These are phyloP conservation scores for Coccomyxa sp. DNA, from an alignment of 139 green algal species.

Conservation along the genomic window DNA sequence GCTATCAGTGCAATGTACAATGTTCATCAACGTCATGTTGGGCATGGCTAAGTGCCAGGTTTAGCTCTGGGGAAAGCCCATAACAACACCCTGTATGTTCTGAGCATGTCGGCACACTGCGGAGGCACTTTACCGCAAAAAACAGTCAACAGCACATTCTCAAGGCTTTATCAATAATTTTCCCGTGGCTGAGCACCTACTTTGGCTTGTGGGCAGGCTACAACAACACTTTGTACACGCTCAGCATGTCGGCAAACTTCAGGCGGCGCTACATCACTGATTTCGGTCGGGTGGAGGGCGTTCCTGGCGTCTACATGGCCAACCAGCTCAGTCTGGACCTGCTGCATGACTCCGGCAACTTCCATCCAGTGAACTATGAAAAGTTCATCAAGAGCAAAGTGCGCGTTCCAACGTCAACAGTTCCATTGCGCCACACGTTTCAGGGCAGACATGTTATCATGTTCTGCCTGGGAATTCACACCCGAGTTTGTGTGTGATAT, in stretches of 20 bases:
- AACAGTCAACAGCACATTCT: not conserved
- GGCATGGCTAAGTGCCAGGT: too few species aligned
- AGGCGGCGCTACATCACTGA: constrained; percentile 35
- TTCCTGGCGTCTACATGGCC: constrained; percentile 74
- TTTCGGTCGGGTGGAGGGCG: constrained; percentile 8
- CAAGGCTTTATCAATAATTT: not conserved
- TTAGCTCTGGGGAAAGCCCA: too few species aligned
- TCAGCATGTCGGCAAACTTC: constrained; percentile 67
- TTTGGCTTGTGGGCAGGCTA: constrained; percentile 15
- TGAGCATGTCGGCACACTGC: too few species aligned
- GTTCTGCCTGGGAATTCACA: too few species aligned
- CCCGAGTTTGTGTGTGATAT: too few species aligned
- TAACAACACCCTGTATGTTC: too few species aligned
- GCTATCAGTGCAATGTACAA: too few species aligned
- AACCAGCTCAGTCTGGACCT: constrained; percentile 61
- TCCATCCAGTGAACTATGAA: not conserved
- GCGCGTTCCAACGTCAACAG: not conserved
- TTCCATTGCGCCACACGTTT: too few species aligned
- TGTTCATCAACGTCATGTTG: too few species aligned
- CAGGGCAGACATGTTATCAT: too few species aligned
- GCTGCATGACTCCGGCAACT: not conserved
- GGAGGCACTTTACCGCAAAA: too few species aligned
- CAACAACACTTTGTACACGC: constrained; percentile 68
- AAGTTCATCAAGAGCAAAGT: constrained; percentile 25
- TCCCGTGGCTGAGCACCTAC: not conserved